Evolutionary conservation across 2,329 filamentous ascomycete genomes (phyloP).

Genomic region (Fusarium begoniae): DNA sequence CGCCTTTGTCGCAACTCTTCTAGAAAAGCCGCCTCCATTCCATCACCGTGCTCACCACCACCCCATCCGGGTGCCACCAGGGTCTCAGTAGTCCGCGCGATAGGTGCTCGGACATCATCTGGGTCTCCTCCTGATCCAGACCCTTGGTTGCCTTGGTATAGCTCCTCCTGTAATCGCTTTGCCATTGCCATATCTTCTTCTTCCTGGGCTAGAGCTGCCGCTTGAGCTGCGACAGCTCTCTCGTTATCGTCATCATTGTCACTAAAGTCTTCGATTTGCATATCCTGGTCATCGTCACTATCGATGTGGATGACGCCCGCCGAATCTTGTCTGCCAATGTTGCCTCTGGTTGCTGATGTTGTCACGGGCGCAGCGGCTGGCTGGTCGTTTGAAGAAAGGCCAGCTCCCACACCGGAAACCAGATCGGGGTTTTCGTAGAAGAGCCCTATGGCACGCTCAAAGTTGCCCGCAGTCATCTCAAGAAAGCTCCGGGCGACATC

Average conservation of each 20-base stretch:
- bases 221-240: conserved; percentile 52
- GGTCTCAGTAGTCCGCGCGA: conserved; percentile 90
- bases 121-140: conserved; percentile 49
- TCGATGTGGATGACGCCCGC: conserved; percentile 69
- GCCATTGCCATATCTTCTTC: conserved; percentile 97
- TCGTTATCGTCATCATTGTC: conserved; percentile 52
- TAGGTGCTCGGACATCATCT: conserved; percentile 84
- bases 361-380: conserved; percentile 20
- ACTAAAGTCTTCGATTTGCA: conserved; percentile 52
- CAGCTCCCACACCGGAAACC: conserved; percentile 49
- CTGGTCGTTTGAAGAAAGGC: conserved; percentile 37
- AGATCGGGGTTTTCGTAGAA: conserved; percentile 90
- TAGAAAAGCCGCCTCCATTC: conserved; percentile 67
- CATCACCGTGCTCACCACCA: conserved; percentile 61
- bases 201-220: conserved; percentile 62
- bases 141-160: conserved; percentile 69
- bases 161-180: conserved; percentile 87
- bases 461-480: conserved; percentile 82
- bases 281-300: conserved; percentile 53
- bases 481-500: conserved; percentile 84
- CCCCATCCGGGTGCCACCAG: conserved; percentile 74
- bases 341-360: conserved; percentile 42
- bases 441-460: conserved; percentile 86
- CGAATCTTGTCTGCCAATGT: conserved; percentile 47
- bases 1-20: conserved; percentile 68